phyloP scores from a whole-genome alignment of 2,329 filamentous ascomycete species.

The Polychaeton citri region DNA sequence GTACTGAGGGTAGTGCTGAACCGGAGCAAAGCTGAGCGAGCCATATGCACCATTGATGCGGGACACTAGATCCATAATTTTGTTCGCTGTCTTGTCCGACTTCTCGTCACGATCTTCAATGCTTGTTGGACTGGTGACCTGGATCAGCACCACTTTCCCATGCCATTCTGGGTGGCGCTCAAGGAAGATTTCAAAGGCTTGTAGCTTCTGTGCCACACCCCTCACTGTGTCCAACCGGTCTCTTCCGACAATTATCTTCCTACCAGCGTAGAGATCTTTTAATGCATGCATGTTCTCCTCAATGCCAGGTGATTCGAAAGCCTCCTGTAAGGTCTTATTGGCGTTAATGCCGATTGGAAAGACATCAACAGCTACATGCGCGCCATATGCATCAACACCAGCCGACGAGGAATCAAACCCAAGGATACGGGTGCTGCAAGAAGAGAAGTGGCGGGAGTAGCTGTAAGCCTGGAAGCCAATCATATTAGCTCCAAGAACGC shows the following conservation, averaged over 20 bases:
- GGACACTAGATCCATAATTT: conserved; percentile 80
- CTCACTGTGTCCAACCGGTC: conserved; percentile 88
- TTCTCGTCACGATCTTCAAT: conserved; percentile 63
- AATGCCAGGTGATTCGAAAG: conserved; percentile 54
- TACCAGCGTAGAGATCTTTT: conserved; percentile 66
- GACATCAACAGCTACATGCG: conserved; percentile 79
- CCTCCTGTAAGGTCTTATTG: conserved; percentile 59
- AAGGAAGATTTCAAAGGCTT: conserved; percentile 86
- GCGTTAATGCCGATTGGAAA: conserved; percentile 93
- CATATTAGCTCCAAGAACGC: conserved; percentile 80
- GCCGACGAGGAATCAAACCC: conserved; percentile 78
- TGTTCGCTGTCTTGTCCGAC: conserved; percentile 67
- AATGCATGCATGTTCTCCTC: conserved; percentile 60
- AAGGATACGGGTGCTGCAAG: conserved; percentile 80
- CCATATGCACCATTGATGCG: conserved; percentile 87
- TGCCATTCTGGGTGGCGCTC: conserved; percentile 85
- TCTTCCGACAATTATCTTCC: conserved; percentile 88
- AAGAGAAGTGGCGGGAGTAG: conserved; percentile 88
- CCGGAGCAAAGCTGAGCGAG: conserved; percentile 75
- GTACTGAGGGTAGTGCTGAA: conserved; percentile 92
- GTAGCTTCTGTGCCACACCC: conserved; percentile 88
- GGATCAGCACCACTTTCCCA: conserved; percentile 83
- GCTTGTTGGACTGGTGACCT: conserved; percentile 65
- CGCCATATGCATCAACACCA: conserved; percentile 78
- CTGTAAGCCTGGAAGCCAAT: conserved; percentile 92